Conservation (phyloP, 78 protist species). For the Dictyostelium brefeldianum region DNA sequence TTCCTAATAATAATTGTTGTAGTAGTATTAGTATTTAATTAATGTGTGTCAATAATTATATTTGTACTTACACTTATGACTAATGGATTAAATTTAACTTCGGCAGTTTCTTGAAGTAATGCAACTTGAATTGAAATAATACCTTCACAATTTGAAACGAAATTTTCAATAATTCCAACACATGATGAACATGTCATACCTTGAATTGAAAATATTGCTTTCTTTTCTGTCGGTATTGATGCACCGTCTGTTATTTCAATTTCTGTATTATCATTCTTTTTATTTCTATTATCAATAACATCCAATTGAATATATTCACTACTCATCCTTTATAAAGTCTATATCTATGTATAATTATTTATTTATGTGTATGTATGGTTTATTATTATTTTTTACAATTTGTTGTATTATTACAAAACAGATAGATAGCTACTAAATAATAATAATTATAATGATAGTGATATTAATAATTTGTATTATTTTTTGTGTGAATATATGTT, state of each 20-base stretch:
- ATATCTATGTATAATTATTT: too few relatives aligned
- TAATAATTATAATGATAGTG: too few relatives aligned
- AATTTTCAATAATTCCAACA: constrained; percentile 70
- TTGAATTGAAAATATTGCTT: constrained; percentile 36
- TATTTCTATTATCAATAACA: neutral
- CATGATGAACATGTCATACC: constrained; percentile 89
- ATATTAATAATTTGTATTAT: too few relatives aligned
- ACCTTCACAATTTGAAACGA: constrained; percentile 30
- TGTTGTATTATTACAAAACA: too few relatives aligned
- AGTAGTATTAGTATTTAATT: neutral
- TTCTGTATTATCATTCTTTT: neutral
- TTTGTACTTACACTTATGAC: constrained; percentile 40
- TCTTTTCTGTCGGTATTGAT: constrained; percentile 37
- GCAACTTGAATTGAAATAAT: constrained; percentile 62
- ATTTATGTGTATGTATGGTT: too few relatives aligned
- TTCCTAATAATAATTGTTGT: too few relatives aligned
- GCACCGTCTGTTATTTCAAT: neutral
- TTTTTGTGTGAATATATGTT: too few relatives aligned
- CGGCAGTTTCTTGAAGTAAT: constrained; percentile 42
- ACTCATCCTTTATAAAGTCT: too few relatives aligned
- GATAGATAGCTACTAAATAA: too few relatives aligned
- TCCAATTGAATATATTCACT: constrained; percentile 12
- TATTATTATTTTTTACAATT: too few relatives aligned
- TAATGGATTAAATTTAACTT: constrained; percentile 55
- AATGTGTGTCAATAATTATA: neutral